Base-by-base conservation (phyloP, 495 filamentous ascomycete genomes). In the Daldinia loculata region DNA sequence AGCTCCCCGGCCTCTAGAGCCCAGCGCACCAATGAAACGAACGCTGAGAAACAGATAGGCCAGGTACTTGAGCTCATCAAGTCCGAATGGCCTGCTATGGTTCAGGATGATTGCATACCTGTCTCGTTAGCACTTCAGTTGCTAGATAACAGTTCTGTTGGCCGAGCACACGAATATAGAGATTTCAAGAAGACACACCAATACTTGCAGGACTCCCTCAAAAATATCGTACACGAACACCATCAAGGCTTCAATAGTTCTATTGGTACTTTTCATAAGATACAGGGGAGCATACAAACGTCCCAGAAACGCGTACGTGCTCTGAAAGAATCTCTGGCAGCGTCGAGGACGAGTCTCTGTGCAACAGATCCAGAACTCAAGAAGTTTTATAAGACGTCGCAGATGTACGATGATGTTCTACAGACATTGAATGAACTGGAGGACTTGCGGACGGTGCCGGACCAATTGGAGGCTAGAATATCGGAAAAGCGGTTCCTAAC, bases 181-280 rank as follows among this genome's bases (percentile, higher is more conserved):
- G 87, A 91, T 53, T 98, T 98, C 77, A 84, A 92, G 72, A 84
- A 89, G 45, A 92, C 92, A 58, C 93, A 97, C 76, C 81, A 88
- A 70, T 89, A 93, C 72, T 87, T 99, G 22, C 95, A 99, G 76
- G 89, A 89, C 74, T 94, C 96, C 3, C 83, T 99, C 64, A 97
- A 97, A 79, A 89, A 90, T 52, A 97, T 99, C 76, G 95, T 99
- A 56, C 97, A 99, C 79, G 94, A 98, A 81, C 95, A 99, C 76
- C 95, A 98, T 72, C 95, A 99, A 79, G 95, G 94, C 32, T 99
- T 99, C 85, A 99, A 98, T 77, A 98, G 93, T 80, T 97, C 94
- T 43, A 98, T 99, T 62, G 96, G 95, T 77, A 97, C 94, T 15
- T 99, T 97, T 74, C 96, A 99, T 81, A 97, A 95, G 80, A 98